Percentiles rank a stretch among this genome's conserved stretches.
Evolutionary conservation across 495 filamentous ascomycete genomes (phyloP).

Genomic region (Hypomontagnella submonticulosa): DNA sequence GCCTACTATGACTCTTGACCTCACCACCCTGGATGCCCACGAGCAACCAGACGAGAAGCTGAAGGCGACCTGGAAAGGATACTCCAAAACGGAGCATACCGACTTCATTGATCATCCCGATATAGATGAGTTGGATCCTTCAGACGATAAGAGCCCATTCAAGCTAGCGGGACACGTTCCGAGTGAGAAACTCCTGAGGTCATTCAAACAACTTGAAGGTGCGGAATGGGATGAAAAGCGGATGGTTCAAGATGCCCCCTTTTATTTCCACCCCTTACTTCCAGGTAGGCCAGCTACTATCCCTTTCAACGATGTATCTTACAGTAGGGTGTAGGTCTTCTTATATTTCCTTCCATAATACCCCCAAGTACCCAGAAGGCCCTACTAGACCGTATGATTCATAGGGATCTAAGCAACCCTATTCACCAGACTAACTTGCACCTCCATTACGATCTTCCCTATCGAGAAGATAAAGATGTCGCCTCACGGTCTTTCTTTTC

Average conservation of each 20-base stretch:
- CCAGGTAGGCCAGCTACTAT: slow-evolving; percentile 45
- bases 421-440: slow-evolving; percentile 87
- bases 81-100: slow-evolving; percentile 55
- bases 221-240: slow-evolving; percentile 39
- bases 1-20: slow-evolving; percentile 51
- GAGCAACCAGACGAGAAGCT: slow-evolving; percentile 75
- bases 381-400: slow-evolving; percentile 75
- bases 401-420: slow-evolving; percentile 80
- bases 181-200: slow-evolving; percentile 47
- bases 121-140: slow-evolving; percentile 56
- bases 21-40: slow-evolving; percentile 71
- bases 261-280: slow-evolving; percentile 57
- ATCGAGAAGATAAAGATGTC: slow-evolving; percentile 56
- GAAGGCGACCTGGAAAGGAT: slow-evolving; percentile 69
- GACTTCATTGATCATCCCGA: slow-evolving; percentile 51
- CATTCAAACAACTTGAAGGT: slow-evolving; percentile 52
- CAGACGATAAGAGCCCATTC: slow-evolving; percentile 48
- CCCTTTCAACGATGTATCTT: not conserved
- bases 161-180: slow-evolving; percentile 52
- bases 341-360: slow-evolving; percentile 77
- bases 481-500: slow-evolving; percentile 58
- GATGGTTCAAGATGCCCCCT: slow-evolving; percentile 55
- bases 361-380: slow-evolving; percentile 72
- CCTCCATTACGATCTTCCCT: slow-evolving; percentile 80
- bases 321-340: slow-evolving; percentile 66